Evolutionary conservation across 2,329 filamentous ascomycete species (phyloP), one percentile per base, ranked within the genome.

Genomic region (Monosporascus sp.): DNA sequence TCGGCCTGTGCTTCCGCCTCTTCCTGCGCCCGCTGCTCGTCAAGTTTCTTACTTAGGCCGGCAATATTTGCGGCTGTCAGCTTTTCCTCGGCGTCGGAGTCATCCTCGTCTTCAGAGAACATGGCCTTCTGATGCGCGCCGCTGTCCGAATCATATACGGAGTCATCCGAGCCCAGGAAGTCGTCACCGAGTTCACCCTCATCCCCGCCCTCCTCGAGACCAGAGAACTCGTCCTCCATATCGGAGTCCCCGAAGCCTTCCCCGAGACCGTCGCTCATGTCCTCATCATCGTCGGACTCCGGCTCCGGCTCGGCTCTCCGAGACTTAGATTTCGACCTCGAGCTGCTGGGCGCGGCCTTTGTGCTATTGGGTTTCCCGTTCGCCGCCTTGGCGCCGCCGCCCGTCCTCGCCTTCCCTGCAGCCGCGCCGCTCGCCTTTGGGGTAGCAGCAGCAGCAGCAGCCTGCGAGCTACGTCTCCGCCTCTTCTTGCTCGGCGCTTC

Each of bases 1-100:
- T 99, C 94, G 37, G 87, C 88, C 62, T 92, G 85, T 24, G 90
- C 91, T 57, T 92, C 89, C 24, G 86, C 91, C 19, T 87, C 90
- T 58, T 96, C 89, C 55, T 87, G 80, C 45, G 88, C 88, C 66
- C 82, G 77, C 67, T 94, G 78, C 65, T 82, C 78, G 68, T 99
- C 93, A 53, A 99, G 74, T 70, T 91, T 93, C 63, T 85, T 81
- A 52, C 93, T 92, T 52, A 99, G 76, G 54, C 94, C 94, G 64
- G 88, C 94, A 58, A 99, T 97, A 71, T 99, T 99, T 58, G 94
- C 94, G 2, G 92, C 92, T 50, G 91, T 99, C 61, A 99, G 80
- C 69, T 86, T 87, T 73, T 97, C 92, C 72, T 96, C 91, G 5
- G 85, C 87, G 63, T 95, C 91, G 1, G 88, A 92, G 50, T 91